Percentiles rank a stretch among this genome's conserved stretches.
These are phyloP conservation scores for Blastobotrys malaysiensis DNA, from an alignment of 1,139 yeast genomes.

Conservation along the genomic window DNA sequence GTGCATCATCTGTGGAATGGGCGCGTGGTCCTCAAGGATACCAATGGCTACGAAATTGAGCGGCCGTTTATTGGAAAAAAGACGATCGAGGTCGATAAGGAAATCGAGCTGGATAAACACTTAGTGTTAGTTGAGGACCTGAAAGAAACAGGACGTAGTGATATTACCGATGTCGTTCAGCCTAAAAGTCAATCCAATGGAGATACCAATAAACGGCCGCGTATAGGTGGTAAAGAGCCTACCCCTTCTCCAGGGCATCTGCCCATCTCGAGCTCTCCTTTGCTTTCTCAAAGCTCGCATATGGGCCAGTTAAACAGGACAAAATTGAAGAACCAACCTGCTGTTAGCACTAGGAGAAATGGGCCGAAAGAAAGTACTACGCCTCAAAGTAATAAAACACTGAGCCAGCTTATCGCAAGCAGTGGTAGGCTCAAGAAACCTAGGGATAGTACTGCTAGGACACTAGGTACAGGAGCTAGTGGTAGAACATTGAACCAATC, in stretches of 20 bases:
- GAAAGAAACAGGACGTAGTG: constrained; percentile 3
- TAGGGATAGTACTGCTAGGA: neutral
- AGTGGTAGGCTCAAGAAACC: neutral
- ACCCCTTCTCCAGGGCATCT: too few species aligned
- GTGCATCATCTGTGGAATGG: constrained; percentile 46
- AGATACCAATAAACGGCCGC: neutral
- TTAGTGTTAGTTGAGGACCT: constrained; percentile 17
- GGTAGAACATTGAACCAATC: neutral
- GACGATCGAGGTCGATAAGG: constrained; percentile 13
- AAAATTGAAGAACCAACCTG: too few species aligned
- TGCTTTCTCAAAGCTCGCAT: neutral
- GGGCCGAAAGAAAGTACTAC: too few species aligned
- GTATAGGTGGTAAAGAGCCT: too few species aligned
- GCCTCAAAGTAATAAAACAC: too few species aligned
- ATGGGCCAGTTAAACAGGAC: neutral
- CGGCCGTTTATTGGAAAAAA: constrained; percentile 31
- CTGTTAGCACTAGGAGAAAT: too few species aligned
- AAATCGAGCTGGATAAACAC: constrained; percentile 16
- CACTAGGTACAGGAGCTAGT: neutral
- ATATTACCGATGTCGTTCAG: constrained; percentile 3
- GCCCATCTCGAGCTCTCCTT: neutral
- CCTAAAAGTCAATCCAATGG: neutral
- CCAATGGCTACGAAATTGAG: constrained; percentile 37
- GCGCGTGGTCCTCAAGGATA: constrained; percentile 43
- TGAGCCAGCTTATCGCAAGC: neutral